Percentiles rank a stretch among this genome's conserved stretches.
These are phyloP conservation scores for Vicia faba DNA, from an alignment of 306 rosid species.

Conservation along the genomic window DNA sequence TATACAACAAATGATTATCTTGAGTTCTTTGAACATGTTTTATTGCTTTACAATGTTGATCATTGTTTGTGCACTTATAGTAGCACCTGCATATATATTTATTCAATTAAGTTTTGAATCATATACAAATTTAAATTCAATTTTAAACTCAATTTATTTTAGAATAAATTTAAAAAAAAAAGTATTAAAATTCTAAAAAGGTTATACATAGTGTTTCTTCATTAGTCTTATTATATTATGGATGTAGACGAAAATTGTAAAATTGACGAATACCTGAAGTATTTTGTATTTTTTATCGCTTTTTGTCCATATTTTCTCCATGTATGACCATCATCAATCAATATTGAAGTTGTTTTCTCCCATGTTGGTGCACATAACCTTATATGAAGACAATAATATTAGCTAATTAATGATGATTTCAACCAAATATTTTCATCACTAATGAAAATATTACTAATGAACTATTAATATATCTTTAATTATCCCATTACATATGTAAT, in stretches of 20 bases:
- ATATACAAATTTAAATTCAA: too few species aligned
- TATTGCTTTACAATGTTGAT: conserved; percentile 59
- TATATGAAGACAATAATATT: conserved; percentile 18
- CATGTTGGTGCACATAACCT: conserved; percentile 37
- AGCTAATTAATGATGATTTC: not conserved
- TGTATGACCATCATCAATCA: conserved; percentile 50
- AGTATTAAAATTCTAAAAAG: too few species aligned
- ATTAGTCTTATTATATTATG: not conserved
- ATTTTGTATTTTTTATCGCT: conserved; percentile 34
- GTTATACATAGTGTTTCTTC: too few species aligned
- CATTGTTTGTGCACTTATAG: conserved; percentile 62
- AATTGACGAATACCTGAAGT: conserved; percentile 38
- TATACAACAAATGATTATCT: conserved; percentile 46
- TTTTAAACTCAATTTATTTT: too few species aligned
- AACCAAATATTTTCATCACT: not conserved
- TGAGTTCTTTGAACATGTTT: conserved; percentile 62
- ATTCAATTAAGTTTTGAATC: not conserved
- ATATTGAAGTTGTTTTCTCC: conserved; percentile 36
- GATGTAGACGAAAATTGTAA: not conserved
- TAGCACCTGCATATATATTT: conserved; percentile 46
- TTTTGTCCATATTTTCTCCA: conserved; percentile 81
- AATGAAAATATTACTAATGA: too few species aligned
- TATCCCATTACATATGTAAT: too few species aligned
- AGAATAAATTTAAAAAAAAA: not conserved
- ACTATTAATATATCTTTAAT: too few species aligned